Base-by-base conservation (phyloP, 1,139 yeast genomes). In the Suhomyces maxii region DNA sequence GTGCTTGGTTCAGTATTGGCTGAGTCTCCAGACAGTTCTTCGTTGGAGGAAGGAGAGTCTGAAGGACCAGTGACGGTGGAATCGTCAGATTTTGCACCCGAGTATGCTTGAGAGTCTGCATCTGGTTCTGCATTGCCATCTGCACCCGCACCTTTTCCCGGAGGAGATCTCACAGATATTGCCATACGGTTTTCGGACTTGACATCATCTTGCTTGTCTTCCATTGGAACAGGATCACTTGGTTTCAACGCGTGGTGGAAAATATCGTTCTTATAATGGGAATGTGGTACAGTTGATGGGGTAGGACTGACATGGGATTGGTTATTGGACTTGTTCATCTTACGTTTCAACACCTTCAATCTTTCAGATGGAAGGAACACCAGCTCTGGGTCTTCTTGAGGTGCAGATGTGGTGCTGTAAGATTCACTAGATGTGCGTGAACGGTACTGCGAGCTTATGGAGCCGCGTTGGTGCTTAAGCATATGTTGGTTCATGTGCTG, bases 331-430 rank as follows among this genome's bases (percentile, higher is more conserved):
- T 51, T 45, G 39, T 47, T 53, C 34, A 51, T 44, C 41, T 58
- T 60, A 42, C 60, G 53, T 45, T 58, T 64, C 54, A 65, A 47
- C 5, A 62, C 65, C 46, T 65, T 63, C 33, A 65, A 45, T 25
- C 70, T 49, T 48, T 66, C 69, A 39, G 45, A 56, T 4, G 70
- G 71, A 34, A 65, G 37, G 43, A 66, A 65, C 9, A 49, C 43
- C n/a, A 45, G 36, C 26, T 42, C 43, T 12, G 32, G 33, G 23
- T 40, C 8, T 13, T 38, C 39, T 12, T 36, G 36, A 39, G 32
- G 36, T 33, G 13, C 37, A 36, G 31, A 14, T 38, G n/a, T 36
- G 34, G 32, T 13, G 26, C 11, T 25, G n/a, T 37, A 8, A 12
- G 36, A 28, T 11, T 26, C 39, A 14, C 13, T 10, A 4, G 8